Evolutionary conservation across 1,284 basidiomycete genomes (phyloP), one percentile per base, ranked within the genome.

Genomic region (Malassezia psittaci): DNA sequence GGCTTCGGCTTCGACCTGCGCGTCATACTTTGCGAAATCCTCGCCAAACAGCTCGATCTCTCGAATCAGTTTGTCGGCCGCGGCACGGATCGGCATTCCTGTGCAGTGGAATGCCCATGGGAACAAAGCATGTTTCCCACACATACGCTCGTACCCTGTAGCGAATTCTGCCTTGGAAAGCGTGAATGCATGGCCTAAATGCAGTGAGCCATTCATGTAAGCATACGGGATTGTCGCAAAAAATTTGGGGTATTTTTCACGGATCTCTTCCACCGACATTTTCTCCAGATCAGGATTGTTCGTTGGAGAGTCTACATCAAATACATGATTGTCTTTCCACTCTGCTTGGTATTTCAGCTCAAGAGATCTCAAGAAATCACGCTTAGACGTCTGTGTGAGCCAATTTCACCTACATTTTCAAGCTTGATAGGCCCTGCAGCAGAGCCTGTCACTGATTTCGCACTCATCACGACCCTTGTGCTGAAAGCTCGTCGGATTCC

Each of bases 91-190:
- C 45, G 93, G 93, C 88, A 98, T 88, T 50, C 93, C 93, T 8
- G 93, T 96, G 66, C 86, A 88, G 78, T 99, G 94, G 78, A 96
- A 74, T 86, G 53, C 88, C 93, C 74, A 96, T 84, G 47, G 94
- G 78, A 96, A 98, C 64, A 99, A 78, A 34, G 88, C 89, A 36
- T 88, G 82, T 79, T 94, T 94, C 52, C 94, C 94, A 64, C 90
- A 77, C 87, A 99, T 87, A 50, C 93, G 81, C 78, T 99, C 86
- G 76, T 88, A 98, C 19, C 94, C 94, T 39, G 91, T 86, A 1
- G 86, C 85, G 69, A 98, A 99, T 77, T 99, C 94, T 75, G 96
- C 86, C 79, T 99, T 99, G 60, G 89, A 91, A 76, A 98, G 88
- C 40, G 91, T 93, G 78, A 99, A 99, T 0, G 88, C 93, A 78